Conservation (phyloP, 2,329 filamentous ascomycete species). For the Onygenales sp. region DNA sequence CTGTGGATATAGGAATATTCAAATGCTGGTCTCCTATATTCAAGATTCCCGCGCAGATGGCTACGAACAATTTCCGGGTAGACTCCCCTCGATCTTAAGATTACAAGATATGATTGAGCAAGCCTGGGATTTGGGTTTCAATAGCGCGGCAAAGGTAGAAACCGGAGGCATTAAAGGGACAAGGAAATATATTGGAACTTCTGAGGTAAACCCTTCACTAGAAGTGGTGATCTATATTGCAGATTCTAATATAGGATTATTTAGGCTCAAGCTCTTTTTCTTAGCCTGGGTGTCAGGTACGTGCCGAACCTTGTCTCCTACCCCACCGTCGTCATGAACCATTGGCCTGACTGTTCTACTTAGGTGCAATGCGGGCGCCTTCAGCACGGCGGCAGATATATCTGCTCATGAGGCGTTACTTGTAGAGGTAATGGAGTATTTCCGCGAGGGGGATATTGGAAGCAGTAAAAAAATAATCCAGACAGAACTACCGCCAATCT, state of each 20-base stretch:
- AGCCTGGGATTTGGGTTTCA: conserved; percentile 82
- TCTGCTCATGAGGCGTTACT: conserved; percentile 47
- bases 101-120: conserved; percentile 80
- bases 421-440: conserved; percentile 68
- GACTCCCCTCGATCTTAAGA: conserved; percentile 65
- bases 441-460: conserved; percentile 44
- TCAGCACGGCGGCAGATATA: conserved; percentile 39
- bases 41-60: conserved; percentile 50
- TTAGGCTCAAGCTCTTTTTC: conserved; percentile 70
- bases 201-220: conserved; percentile 52
- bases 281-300: conserved; percentile 57
- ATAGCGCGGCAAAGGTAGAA: conserved; percentile 61
- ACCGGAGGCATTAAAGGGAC: conserved; percentile 83
- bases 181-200: conserved; percentile 89
- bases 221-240: conserved; percentile 2
- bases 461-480: conserved; percentile 53
- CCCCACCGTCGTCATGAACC: background rate
- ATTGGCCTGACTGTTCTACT: background rate
- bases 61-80: conserved; percentile 48
- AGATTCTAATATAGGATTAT: conserved; percentile 6
- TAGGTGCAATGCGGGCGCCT: conserved; percentile 52
- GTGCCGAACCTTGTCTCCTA: conserved; percentile 14
- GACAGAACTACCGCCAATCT: conserved; percentile 72
- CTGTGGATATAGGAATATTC: conserved; percentile 91
- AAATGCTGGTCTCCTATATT: conserved; percentile 79